Evolutionary conservation across 495 filamentous ascomycete genomes (phyloP).

Genomic region (Pyrenula aspistea): DNA sequence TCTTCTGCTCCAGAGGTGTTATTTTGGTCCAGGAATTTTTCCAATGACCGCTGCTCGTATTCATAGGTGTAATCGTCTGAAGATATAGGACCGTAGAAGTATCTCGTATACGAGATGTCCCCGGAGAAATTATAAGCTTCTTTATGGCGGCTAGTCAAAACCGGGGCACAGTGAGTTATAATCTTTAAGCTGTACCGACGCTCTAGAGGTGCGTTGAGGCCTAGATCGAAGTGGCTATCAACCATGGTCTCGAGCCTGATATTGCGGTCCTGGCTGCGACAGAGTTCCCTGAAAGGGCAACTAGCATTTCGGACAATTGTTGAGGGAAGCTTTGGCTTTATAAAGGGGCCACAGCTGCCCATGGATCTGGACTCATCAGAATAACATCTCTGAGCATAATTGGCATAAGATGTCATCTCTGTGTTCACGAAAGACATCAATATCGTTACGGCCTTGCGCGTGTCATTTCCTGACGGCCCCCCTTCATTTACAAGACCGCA

Average conservation of each 20-base stretch:
- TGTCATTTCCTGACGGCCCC: background rate
- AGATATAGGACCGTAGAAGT: background rate
- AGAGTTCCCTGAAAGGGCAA: background rate
- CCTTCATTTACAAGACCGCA: background rate
- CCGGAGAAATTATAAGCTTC: background rate
- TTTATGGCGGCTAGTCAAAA: background rate
- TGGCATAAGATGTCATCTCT: background rate
- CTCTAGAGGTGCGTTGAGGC: slow-evolving; percentile 5
- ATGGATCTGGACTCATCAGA: background rate
- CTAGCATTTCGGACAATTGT: background rate
- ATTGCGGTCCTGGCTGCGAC: background rate
- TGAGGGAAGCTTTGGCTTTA: background rate
- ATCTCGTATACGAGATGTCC: background rate
- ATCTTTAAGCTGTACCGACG: slow-evolving; percentile 4
- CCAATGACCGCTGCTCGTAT: background rate
- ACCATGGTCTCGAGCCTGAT: background rate
- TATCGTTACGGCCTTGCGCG: background rate
- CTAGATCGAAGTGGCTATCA: slow-evolving; percentile 6
- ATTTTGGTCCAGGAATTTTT: background rate
- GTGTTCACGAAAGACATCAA: background rate
- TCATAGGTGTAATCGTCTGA: background rate
- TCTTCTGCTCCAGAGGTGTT: background rate
- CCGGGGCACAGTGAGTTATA: background rate
- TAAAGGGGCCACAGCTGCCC: background rate
- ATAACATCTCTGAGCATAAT: background rate